Conservation (phyloP, 768 basidiomycete species). For the Suillus hirtellus region DNA sequence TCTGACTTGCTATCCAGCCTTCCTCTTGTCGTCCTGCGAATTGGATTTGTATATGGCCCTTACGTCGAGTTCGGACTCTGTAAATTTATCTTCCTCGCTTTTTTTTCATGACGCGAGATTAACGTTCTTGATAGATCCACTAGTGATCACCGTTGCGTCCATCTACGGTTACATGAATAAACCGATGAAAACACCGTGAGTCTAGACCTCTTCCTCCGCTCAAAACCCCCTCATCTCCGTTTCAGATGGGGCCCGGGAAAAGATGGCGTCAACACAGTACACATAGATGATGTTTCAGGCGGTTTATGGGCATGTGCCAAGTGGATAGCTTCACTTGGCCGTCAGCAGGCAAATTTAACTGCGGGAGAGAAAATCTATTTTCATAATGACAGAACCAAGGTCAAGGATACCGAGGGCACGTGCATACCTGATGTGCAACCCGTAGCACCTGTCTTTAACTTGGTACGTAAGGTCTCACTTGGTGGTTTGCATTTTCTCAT, state of each 20-base stretch:
- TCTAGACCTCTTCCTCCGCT: slow-evolving; percentile 7
- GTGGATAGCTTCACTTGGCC: slow-evolving; percentile 70
- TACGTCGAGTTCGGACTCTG: slow-evolving; percentile 72
- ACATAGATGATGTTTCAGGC: slow-evolving; percentile 77
- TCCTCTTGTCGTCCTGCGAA: slow-evolving; percentile 77
- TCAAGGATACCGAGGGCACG: slow-evolving; percentile 63
- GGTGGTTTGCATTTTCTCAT: slow-evolving; percentile 1
- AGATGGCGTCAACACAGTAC: slow-evolving; percentile 72
- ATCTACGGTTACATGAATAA: slow-evolving; percentile 83
- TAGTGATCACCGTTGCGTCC: slow-evolving; percentile 71
- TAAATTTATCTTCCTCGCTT: slow-evolving; percentile 27
- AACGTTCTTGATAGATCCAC: slow-evolving; percentile 50
- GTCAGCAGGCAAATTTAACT: slow-evolving; percentile 58
- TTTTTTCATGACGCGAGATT: slow-evolving; percentile 17
- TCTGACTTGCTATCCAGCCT: slow-evolving; percentile 46
- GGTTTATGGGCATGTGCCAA: slow-evolving; percentile 73
- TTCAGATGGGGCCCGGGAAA: slow-evolving; percentile 79
- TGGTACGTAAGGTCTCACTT: slow-evolving; percentile 44
- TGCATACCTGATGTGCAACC: slow-evolving; percentile 55
- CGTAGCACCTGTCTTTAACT: slow-evolving; percentile 78
- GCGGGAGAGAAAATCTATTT: slow-evolving; percentile 70
- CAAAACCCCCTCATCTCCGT: slow-evolving; percentile 13
- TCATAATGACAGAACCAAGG: slow-evolving; percentile 68
- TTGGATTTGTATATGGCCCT: slow-evolving; percentile 79
- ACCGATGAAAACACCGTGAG: slow-evolving; percentile 81